A percentile compares a stretch with the other conserved stretches of the same genome.
These are phyloP conservation scores for Saturnispora galanensis DNA, from an alignment of 805 yeast species.

Conservation along the genomic window DNA sequence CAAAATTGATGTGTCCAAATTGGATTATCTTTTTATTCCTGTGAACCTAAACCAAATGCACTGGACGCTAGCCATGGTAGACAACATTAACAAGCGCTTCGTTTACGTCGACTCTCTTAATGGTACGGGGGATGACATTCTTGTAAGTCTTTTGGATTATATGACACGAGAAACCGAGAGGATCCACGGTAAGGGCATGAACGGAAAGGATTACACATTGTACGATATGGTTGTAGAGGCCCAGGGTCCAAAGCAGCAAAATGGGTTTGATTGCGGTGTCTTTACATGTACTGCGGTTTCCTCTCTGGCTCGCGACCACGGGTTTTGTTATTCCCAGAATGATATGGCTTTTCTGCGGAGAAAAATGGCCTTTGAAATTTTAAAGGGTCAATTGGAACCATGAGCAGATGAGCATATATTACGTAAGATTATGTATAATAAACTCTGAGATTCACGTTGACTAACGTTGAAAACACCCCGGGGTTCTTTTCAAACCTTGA, in stretches of 20 bases:
- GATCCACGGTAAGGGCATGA: conserved; percentile 30
- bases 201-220: conserved; percentile 23
- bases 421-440: not conserved
- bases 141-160: conserved; percentile 47
- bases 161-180: conserved; percentile 59
- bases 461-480: not conserved
- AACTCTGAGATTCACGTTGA: not conserved
- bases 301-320: conserved; percentile 42
- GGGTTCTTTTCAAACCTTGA: not conserved
- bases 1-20: conserved; percentile 51
- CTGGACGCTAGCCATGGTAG: conserved; percentile 83
- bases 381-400: conserved; percentile 15
- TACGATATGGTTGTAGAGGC: conserved; percentile 20
- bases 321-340: conserved; percentile 46
- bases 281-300: conserved; percentile 75
- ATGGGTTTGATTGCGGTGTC: conserved; percentile 94
- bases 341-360: conserved; percentile 65
- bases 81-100: conserved; percentile 49
- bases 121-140: conserved; percentile 34
- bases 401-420: conserved; percentile 4
- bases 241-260: conserved; percentile 69
- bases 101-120: conserved; percentile 71
- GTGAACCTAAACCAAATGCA: conserved; percentile 77
- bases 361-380: conserved; percentile 56
- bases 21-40: conserved; percentile 69